Evolutionary conservation across 1,139 yeast species (phyloP), one percentile per base, ranked within the genome.

Genomic region (Suhomyces guaymorum): DNA sequence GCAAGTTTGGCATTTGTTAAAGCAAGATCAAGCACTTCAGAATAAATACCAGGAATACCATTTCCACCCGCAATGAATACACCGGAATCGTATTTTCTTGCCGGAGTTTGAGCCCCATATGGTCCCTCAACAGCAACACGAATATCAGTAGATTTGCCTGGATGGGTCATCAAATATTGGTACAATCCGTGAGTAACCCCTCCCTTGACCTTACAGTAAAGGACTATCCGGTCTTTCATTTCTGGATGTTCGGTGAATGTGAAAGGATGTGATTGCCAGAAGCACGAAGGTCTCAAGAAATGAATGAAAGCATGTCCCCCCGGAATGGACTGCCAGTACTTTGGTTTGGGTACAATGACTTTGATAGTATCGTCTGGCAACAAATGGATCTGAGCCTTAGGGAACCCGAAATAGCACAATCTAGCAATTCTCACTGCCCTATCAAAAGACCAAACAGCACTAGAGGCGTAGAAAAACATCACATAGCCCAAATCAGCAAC

Each of bases 231-330:
- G 21, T 54, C 54, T 4, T 38, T 35, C 19, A 37, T 35, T 17
- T 46, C 49, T 14, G 26, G 28, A 7, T 39, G 32, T 5, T 46
- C 48, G 10, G 49, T 37, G 34, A 49, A 54, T 0, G 73, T 63
- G 46, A 68, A 68, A 4, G 73, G 73, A 45, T 68, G 73, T 0
- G 71, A 65, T 46, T 66, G 72, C 61, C 61, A 65, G 49, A 66
- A 66, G 18, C 57, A 49, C 11, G 41, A 35, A 16, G 54, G 55
- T 8, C 57, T 51, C 22, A 71, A 37, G 49, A 76, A 74, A 43
- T 72, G 66, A 24, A 76, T 57, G 38, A 69, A 76, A 0, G 75
- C 79, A 49, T 74, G 78, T 1, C 77, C 73, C 26, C 80, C 80
- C 7, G 78, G 74, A 28, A 57, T 49, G 1, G 70, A 48, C 13